Base-by-base conservation (phyloP, 352 stramenopile genomes). In the Pythium rishiriense region DNA sequence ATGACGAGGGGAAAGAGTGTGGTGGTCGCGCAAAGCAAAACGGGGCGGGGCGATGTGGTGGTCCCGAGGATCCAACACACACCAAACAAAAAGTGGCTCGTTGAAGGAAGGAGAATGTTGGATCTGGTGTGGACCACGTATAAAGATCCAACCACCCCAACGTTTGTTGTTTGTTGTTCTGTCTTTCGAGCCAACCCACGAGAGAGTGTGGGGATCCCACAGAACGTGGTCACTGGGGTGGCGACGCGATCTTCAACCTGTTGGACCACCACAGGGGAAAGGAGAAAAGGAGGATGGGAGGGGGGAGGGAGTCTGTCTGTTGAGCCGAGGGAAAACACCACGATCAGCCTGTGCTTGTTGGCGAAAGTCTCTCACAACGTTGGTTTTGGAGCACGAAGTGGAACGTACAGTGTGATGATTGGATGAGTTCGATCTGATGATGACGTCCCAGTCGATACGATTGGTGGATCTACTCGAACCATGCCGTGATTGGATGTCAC, bases 61-160 rank as follows among this genome's bases (percentile, higher is more conserved):
- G 15, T 17, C 24, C 41, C 31, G 31, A 21, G 37, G 37, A 8
- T 43, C 37, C 33, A 39, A 39, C 33, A 33, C 45, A 31, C 21
- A 51, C 21, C 21, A 33, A 41, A 41, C 25, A 33, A 41, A 41
- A 25, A 5, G 43, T 55, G 48, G 17, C 29, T 33, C 48, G 42
- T 52, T 43, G 54, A 52, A 52, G 25, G 53, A 52, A 45, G 45
- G 22, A n/a, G 42, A 46, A 26, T 56, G 52, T 59, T 59, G 52
- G 55, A 62, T 62, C 41, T 62, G 37, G 41, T 39, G 52, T 59
- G 49, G 49, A 39, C 49, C 49, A 58, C 51, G 12, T 45, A 57
- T 28, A 21, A 21, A 14, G 37, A 43, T 43, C 37, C 37, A 43
- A 43, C 37, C n/a, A n/a, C n/a, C n/a, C n/a, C n/a, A n/a, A n/a